Base-by-base conservation (phyloP, 768 basidiomycete genomes). In the Wakefieldia striispora region DNA sequence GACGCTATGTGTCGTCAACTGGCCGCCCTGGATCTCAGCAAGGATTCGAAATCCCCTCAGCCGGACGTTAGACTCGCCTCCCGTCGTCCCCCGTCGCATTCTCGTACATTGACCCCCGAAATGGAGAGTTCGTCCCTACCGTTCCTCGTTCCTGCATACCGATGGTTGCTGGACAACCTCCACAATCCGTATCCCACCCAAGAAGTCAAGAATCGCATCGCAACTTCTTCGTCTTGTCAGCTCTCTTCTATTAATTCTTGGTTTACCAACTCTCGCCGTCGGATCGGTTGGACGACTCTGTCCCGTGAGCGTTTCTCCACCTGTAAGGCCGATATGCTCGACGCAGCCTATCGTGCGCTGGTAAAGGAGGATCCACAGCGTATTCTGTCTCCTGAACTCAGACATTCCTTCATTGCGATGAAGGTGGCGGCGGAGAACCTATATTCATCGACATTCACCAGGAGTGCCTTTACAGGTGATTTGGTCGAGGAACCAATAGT, bases 141-240 rank as follows among this genome's bases (percentile, higher is more conserved):
- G 0, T 57, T 57, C 7, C 37, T 61, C 1, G 7, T n/a, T 4
- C 0, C 65, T 1, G 64, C 71, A 0, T 69, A 73, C 47, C 49
- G 42, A 4, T 82, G 80, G 79, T 54, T 82, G 1, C 19, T 77
- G 1, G 38, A 59, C 0, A 75, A 83, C 39, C 43, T 82, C 0
- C 73, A 78, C 39, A 72, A 80, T 50, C 82, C 82, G 0, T 83
- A 83, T 47, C 82, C 82, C 0, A 55, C 70, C 5, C 0, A 50
- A 4, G 16, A 59, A 63, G 13, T 46, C 63, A 17, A 72, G 36
- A 53, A 72, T 2, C 47, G 12, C 0, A 42, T 61, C 0, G 56
- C 59, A 4, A 59, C 72, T 0, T 54, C 60, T 0, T 65, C 56
- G 29, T 21, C 52, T 55, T 63, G 53, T 1, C 17, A 63, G 0